Evolutionary conservation across 78 protist genomes (phyloP).

Genomic region (Dictyostelium intermedium): DNA sequence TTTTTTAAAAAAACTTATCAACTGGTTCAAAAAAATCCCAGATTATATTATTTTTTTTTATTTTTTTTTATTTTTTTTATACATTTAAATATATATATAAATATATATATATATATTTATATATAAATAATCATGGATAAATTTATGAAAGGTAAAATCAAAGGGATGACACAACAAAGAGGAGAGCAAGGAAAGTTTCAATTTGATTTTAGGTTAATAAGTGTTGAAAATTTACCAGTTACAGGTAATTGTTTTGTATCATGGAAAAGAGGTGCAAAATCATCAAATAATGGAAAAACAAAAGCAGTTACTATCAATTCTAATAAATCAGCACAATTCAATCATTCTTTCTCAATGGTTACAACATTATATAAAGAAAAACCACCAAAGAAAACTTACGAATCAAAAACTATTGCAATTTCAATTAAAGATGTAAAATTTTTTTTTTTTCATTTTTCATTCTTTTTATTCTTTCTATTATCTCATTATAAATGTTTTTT

Average conservation of each 20-base stretch:
- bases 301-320: neutral
- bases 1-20: neutral
- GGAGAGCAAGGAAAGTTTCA: conserved; percentile 59
- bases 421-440: conserved; percentile 35
- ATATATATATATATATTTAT: neutral
- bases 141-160: neutral
- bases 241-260: neutral
- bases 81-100: neutral
- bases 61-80: neutral
- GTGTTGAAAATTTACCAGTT: conserved; percentile 14
- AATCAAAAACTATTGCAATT: conserved; percentile 21
- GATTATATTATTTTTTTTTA: neutral
- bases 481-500: no score
- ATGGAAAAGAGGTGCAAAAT: conserved; percentile 66
- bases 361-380: conserved; percentile 36
- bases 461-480: neutral
- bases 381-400: conserved; percentile 60
- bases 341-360: neutral
- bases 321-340: conserved; percentile 14
- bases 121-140: neutral
- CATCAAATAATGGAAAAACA: conserved; percentile 62
- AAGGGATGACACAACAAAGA: neutral
- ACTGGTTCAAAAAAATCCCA: neutral
- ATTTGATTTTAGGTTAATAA: conserved; percentile 38
- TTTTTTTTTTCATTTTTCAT: neutral